These are phyloP conservation scores for Misopates orontium DNA, from an alignment of 257 asterid genomes.

Conservation along the genomic window DNA sequence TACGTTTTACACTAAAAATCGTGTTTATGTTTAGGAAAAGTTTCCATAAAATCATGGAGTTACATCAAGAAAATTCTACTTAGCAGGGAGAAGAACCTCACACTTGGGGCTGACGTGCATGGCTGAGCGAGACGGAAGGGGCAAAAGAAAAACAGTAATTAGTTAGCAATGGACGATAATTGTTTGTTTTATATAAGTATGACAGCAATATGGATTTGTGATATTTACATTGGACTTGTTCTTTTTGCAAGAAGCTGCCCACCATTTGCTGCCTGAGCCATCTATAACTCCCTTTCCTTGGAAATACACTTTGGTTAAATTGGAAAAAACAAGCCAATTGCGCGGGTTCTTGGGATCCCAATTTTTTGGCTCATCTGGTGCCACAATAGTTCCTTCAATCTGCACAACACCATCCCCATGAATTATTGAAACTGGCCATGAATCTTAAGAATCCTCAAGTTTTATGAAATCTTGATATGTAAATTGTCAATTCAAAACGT, in stretches of 20 bases:
- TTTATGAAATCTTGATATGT: not conserved
- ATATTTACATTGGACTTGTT: slow-evolving; percentile 79
- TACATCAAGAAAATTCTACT: too few relatives aligned
- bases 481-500: too few relatives aligned
- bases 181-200: slow-evolving; percentile 16
- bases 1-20: slow-evolving; percentile 6
- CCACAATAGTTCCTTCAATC: slow-evolving; percentile 91
- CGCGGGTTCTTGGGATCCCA: slow-evolving; percentile 78
- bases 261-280: slow-evolving; percentile 97
- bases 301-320: slow-evolving; percentile 54
- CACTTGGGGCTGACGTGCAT: slow-evolving; percentile 92
- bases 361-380: slow-evolving; percentile 73
- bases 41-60: too few relatives aligned
- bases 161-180: slow-evolving; percentile 25
- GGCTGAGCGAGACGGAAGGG: slow-evolving; percentile 48
- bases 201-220: not conserved
- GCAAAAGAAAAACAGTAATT: not conserved
- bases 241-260: slow-evolving; percentile 98
- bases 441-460: not conserved
- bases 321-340: slow-evolving; percentile 74
- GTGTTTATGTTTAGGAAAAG: not conserved
- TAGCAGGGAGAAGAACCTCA: slow-evolving; percentile 37
- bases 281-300: slow-evolving; percentile 91
- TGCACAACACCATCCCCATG: slow-evolving; percentile 30
- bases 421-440: not conserved